Base-by-base conservation (phyloP, 441 rosid species). In the Erysimum cheiri region DNA sequence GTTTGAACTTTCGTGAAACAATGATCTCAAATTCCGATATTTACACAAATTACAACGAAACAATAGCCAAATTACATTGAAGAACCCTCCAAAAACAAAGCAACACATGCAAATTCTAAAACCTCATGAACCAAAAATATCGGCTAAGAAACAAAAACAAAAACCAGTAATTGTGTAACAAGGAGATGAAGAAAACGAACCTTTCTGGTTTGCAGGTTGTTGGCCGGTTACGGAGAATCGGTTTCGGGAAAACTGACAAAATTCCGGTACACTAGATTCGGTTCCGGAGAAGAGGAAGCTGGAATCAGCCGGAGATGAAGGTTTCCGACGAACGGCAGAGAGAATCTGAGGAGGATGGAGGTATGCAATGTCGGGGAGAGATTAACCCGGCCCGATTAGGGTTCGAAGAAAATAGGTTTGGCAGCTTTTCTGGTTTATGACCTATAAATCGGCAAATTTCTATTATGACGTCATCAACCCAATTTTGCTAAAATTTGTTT, bases 391-490 rank as follows among this genome's bases (percentile, higher is more conserved):
- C 56, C 19, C 60, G 67, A 15, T 33, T 50, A 50, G 67, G 77
- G 62, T 73, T 60, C 6, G 19, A 4, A 24, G 36, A 49, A 22
- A 63, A 22, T 63, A 73, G 60, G 77, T 73, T 73, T 2, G 72
- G 72, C 72, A 67, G 77, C 72, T 59, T 72, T 72, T 40, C 77
- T 73, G 77, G 77, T 72, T 72, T 72, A 65, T 66, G 54, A 28
- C 59, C 32, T 71, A 53, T 24, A 53, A 63, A 57, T 57, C 57
- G 29, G 48, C 64, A 19, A 17, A n/a, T 8, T 8, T 28, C 0
- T 60, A 40, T 40, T 41, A 8, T 60, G 64, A 26, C 64, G 50
- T 53, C 67, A 63, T 24, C 43, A 8, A 71, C 69, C 63, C 54
- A 62, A 62, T 70, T 70, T 70, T 60, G 53, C 68, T 31, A 13